Percentiles rank a stretch among this genome's conserved stretches.
These are phyloP conservation scores for Helichrysum umbraculigerum DNA, from an alignment of 129 eudicot species.

Conservation along the genomic window DNA sequence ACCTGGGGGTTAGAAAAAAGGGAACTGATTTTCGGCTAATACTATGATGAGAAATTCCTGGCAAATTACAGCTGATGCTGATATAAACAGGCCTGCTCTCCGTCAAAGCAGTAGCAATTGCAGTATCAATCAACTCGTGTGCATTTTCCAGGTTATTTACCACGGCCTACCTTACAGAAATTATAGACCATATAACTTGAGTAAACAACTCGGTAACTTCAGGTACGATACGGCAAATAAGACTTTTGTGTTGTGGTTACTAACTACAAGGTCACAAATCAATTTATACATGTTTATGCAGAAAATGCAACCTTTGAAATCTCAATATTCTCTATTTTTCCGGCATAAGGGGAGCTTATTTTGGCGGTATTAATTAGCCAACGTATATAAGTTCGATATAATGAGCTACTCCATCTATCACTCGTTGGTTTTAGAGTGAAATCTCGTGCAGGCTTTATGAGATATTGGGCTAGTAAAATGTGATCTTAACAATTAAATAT, in stretches of 20 bases:
- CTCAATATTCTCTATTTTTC: not conserved
- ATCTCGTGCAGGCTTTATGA: too few relatives aligned
- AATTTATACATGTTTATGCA: not conserved
- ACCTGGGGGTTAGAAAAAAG: not conserved
- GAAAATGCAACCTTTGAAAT: not conserved
- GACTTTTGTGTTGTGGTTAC: too few relatives aligned
- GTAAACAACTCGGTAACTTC: too few relatives aligned
- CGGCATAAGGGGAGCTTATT: too few relatives aligned
- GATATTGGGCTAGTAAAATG: too few relatives aligned
- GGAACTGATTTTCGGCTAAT: not conserved
- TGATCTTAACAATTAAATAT: too few relatives aligned
- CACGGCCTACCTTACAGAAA: not conserved
- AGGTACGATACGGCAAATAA: too few relatives aligned
- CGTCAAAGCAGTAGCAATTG: not conserved
- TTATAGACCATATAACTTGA: too few relatives aligned
- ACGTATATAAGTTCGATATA: too few relatives aligned
- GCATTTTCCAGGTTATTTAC: constrained; percentile 6
- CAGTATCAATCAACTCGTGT: not conserved
- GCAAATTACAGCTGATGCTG: not conserved
- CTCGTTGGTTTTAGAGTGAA: too few relatives aligned
- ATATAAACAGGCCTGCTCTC: constrained; percentile 1
- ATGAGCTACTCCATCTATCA: not conserved
- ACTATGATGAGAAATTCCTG: not conserved
- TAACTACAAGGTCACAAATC: not conserved
- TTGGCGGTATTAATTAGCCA: too few relatives aligned